Evolutionary conservation across 805 yeast genomes (phyloP).

Genomic region (Schwanniomyces yamadae): DNA sequence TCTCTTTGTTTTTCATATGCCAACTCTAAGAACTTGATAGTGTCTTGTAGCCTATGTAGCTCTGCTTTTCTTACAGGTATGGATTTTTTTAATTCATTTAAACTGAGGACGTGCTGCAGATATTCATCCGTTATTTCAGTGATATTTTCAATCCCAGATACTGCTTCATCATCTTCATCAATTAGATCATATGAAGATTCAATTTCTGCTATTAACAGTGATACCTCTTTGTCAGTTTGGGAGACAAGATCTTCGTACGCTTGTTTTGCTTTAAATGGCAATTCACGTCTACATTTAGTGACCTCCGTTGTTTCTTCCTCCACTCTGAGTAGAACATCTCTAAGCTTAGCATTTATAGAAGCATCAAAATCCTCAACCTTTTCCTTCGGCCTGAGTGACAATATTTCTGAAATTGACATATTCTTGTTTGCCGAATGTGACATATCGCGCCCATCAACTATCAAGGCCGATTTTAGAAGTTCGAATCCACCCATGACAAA

Average conservation of each 20-base stretch:
- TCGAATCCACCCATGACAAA: conserved; percentile 57
- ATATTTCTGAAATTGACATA: conserved; percentile 18
- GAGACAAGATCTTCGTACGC: conserved; percentile 35
- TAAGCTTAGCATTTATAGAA: conserved; percentile 56
- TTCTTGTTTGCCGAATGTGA: conserved; percentile 15
- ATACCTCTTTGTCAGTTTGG: conserved; percentile 30
- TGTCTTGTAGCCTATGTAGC: conserved; percentile 32
- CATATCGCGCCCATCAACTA: conserved; percentile 55
- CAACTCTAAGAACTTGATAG: conserved; percentile 26
- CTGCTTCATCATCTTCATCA: conserved; percentile 8
- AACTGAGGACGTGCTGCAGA: conserved; percentile 24
- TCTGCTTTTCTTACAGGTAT: conserved; percentile 38
- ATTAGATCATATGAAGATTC: conserved; percentile 11
- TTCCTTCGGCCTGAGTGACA: conserved; percentile 29
- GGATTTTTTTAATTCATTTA: conserved; percentile 32
- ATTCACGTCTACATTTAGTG: conserved; percentile 51
- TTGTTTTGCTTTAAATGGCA: conserved; percentile 44
- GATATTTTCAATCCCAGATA: conserved; percentile 10
- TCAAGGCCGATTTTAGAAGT: conserved; percentile 51
- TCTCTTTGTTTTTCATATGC: conserved; percentile 15
- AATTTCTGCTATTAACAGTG: conserved; percentile 22
- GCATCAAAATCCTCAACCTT: conserved; percentile 71
- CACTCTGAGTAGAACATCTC: conserved; percentile 56
- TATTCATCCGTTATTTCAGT: conserved; percentile 24
- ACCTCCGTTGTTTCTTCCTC: conserved; percentile 62